These are phyloP conservation scores for Dysphania ambrosioides DNA, from an alignment of 148 eudicot species.

Conservation along the genomic window DNA sequence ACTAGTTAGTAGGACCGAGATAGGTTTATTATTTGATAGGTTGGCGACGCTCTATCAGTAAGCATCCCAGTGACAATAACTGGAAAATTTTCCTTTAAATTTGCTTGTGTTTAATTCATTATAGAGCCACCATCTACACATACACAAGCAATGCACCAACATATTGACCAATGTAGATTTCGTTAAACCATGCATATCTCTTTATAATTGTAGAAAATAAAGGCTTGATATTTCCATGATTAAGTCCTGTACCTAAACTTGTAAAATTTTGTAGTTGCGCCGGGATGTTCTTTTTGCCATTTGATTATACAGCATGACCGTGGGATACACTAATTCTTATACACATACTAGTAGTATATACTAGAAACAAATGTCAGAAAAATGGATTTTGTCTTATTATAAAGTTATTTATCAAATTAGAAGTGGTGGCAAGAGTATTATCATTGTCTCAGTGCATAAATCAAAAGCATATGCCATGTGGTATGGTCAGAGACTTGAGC, in stretches of 20 bases:
- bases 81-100: slow-evolving; percentile 36
- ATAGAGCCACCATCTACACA: slow-evolving; percentile 50
- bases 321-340: neutral
- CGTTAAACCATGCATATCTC: slow-evolving; percentile 45
- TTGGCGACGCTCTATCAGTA: no score
- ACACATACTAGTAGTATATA: neutral
- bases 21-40: no score
- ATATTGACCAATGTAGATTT: slow-evolving; percentile 42
- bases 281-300: slow-evolving; percentile 35
- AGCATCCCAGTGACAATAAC: slow-evolving; percentile 40
- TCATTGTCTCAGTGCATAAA: no score
- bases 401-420: neutral
- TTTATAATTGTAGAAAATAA: slow-evolving; percentile 51
- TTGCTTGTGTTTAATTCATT: slow-evolving; percentile 36
- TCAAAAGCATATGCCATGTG: no score
- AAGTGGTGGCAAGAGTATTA: no score
- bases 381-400: neutral
- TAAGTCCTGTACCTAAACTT: slow-evolving; percentile 38
- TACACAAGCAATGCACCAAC: slow-evolving; percentile 52
- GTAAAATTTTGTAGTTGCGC: slow-evolving; percentile 41
- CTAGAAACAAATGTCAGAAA: neutral
- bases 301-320: slow-evolving; percentile 19
- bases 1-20: no score
- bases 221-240: slow-evolving; percentile 35
- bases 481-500: no score